These are phyloP conservation scores for Fusarium brachygibbosum DNA, from an alignment of 2,329 filamentous ascomycete genomes.

Conservation along the genomic window DNA sequence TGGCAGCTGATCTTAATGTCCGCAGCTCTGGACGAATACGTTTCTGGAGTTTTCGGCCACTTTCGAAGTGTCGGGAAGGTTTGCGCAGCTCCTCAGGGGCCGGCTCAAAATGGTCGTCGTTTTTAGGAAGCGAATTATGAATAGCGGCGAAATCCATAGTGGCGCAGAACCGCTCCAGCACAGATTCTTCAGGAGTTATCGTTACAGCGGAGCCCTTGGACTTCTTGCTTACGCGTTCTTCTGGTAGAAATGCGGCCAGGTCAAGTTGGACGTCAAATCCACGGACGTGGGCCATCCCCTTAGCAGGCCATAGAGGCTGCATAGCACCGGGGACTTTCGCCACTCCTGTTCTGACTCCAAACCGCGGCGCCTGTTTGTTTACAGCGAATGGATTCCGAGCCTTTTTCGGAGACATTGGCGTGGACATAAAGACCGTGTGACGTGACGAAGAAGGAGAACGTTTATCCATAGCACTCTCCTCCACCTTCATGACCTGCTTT, in stretches of 20 bases:
- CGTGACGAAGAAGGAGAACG: conserved; percentile 50
- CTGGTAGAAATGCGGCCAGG: background rate
- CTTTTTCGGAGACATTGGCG: conserved; percentile 66
- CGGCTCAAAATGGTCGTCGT: conserved; percentile 59
- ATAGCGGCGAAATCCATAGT: conserved; percentile 49
- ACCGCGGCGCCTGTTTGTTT: conserved; percentile 55
- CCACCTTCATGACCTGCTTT: conserved; percentile 46
- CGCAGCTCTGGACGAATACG: conserved; percentile 63
- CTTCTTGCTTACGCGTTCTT: conserved; percentile 56
- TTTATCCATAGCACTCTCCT: conserved; percentile 33
- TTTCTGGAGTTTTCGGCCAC: conserved; percentile 66
- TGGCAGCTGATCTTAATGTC: conserved; percentile 39
- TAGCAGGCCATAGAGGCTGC: conserved; percentile 79
- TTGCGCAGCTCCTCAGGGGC: conserved; percentile 65
- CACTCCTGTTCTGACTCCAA: conserved; percentile 60
- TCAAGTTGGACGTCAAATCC: conserved; percentile 51
- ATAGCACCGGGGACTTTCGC: conserved; percentile 75
- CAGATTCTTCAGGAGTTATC: conserved; percentile 58
- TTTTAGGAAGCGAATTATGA: conserved; percentile 48
- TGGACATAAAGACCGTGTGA: conserved; percentile 64
- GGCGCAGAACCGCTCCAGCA: conserved; percentile 54
- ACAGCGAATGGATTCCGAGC: conserved; percentile 50
- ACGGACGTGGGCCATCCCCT: conserved; percentile 74
- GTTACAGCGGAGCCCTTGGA: conserved; percentile 64
- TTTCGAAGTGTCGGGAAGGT: conserved; percentile 70